phyloP scores from a whole-genome alignment of 169 alveolate species.

The Toxoplasma gondii region DNA sequence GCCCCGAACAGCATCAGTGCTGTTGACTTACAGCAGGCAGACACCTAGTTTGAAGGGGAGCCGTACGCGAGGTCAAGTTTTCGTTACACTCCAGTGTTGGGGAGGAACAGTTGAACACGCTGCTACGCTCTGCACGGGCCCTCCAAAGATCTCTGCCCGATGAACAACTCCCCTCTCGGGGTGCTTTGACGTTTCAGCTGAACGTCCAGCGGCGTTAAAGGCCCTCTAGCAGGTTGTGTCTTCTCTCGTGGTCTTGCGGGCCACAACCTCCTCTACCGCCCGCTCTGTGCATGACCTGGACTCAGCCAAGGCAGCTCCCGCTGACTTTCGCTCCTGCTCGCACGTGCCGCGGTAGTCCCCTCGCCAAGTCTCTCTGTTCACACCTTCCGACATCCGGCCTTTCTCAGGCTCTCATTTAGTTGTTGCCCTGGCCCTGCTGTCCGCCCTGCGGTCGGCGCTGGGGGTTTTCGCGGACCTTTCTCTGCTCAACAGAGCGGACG shows the following conservation, averaged over 20 bases:
- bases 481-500: conserved; percentile 75
- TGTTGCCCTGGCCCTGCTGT: neutral
- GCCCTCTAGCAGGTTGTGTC: neutral
- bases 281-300: too few species aligned
- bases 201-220: neutral
- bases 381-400: neutral
- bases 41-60: neutral
- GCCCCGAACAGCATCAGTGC: neutral
- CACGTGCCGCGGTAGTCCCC: too few species aligned
- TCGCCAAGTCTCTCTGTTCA: too few species aligned
- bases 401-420: neutral
- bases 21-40: neutral
- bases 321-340: too few species aligned
- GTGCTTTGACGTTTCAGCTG: neutral
- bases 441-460: conserved; percentile 62
- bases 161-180: neutral
- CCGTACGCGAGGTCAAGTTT: neutral
- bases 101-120: neutral
- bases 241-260: too few species aligned
- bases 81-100: neutral
- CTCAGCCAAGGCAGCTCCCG: too few species aligned
- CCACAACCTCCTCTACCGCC: too few species aligned
- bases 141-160: neutral
- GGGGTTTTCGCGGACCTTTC: conserved; percentile 69
- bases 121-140: neutral